Conservation (phyloP, 2,329 filamentous ascomycete species). For the Fusarium vanettenii region DNA sequence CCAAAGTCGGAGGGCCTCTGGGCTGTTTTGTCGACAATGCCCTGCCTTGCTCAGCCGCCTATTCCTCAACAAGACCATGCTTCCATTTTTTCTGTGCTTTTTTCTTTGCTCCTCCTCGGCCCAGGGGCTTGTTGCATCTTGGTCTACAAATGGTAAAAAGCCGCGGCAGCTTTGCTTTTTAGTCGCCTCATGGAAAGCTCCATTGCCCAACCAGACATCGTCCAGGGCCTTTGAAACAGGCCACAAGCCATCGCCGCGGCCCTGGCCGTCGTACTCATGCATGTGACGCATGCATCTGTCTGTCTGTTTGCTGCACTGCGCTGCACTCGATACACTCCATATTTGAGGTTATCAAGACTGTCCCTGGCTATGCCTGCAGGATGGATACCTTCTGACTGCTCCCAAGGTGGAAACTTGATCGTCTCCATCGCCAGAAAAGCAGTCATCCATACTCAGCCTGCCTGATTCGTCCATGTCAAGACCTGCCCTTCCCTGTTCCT, state of each 20-base stretch:
- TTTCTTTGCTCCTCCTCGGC: not conserved
- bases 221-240: conserved; percentile 15
- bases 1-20: conserved; percentile 38
- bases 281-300: conserved; percentile 29
- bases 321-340: conserved; percentile 3
- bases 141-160: conserved; percentile 16
- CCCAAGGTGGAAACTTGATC: conserved; percentile 3
- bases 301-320: not conserved
- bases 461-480: not conserved
- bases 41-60: conserved; percentile 1
- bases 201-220: not conserved
- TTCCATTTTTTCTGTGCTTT: not conserved
- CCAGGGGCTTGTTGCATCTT: conserved; percentile 5
- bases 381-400: not conserved
- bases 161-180: conserved; percentile 35
- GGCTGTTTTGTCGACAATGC: conserved; percentile 3
- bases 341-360: conserved; percentile 10
- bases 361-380: conserved; percentile 19
- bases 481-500: not conserved
- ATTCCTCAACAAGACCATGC: conserved; percentile 11
- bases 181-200: conserved; percentile 27
- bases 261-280: conserved; percentile 16
- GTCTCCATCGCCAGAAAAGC: not conserved
- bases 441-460: conserved; percentile 1
- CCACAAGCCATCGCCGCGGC: conserved; percentile 15